Base-by-base conservation (phyloP, 192 early-diverging fungal genomes). In the Ramicandelaber brevisporus region DNA sequence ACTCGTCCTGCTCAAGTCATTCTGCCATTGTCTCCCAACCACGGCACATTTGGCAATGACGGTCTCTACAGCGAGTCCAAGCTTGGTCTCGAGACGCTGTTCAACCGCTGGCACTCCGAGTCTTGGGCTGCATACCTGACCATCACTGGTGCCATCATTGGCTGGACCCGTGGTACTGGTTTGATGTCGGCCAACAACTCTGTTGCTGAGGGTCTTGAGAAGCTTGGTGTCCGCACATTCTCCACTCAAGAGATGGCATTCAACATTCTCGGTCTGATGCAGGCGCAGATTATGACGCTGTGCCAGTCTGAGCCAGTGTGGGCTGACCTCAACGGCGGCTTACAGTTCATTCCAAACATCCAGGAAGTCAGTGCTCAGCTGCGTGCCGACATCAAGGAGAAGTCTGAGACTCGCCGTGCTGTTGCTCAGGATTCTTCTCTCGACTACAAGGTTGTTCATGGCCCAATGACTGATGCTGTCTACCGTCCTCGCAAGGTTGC, bases 131-230 rank as follows among this genome's bases (percentile, higher is more conserved):
- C 58, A 30, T 88, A 89, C 58, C 41, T 95, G 28, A 64, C 74
- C 18, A 69, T 95, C 25, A 57, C 80, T 22, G 88, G 85, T 33
- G 80, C 85, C 20, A 78, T 82, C 14, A 95, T 95, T 48, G 88
- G 88, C 10, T 95, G 88, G 88, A 95, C 88, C 24, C 73, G 88
- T 46, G 83, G 88, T 31, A 95, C 88, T 17, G 83, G 83, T 18
- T 62, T 95, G 45, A 95, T 95, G 88, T 65, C 61, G 14, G 55
- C 60, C 37, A 95, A 87, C 57, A 84, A 95, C 48, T 57, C 78
- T 21, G 68, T 84, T 30, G 78, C 84, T 16, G 68, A 84, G 41
- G 73, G 78, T 29, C 64, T 95, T 16, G 88, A 95, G 49, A 57
- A 59, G 26, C 55, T 65, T 23, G 88, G 88, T 24, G 71, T 83